These are phyloP conservation scores for Cyclospora cayetanensis DNA, from an alignment of 169 alveolate species.

Conservation along the genomic window DNA sequence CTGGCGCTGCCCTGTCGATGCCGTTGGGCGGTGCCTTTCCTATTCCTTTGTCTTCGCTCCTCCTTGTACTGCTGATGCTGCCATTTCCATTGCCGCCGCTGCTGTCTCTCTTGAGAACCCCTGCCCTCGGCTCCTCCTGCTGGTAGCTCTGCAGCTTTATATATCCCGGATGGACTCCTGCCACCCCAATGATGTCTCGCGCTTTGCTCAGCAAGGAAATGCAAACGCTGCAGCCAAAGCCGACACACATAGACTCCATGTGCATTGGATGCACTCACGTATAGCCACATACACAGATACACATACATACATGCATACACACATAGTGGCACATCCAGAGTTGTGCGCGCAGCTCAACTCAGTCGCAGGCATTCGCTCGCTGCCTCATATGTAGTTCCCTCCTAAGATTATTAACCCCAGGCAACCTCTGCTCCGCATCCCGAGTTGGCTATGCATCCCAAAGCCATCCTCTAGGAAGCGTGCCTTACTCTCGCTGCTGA, in stretches of 20 bases:
- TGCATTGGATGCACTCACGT: too few relatives aligned
- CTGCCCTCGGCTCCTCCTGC: background rate
- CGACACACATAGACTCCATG: background rate
- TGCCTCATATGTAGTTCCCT: too few relatives aligned
- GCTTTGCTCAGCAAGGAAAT: background rate
- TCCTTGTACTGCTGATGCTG: too few relatives aligned
- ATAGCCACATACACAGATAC: too few relatives aligned
- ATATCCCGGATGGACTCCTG: slow-evolving; percentile 21
- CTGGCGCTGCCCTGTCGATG: background rate
- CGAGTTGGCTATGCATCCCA: too few relatives aligned
- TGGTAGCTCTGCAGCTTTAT: background rate
- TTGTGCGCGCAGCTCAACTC: background rate
- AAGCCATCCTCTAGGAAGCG: too few relatives aligned
- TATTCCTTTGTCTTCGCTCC: too few relatives aligned
- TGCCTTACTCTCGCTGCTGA: background rate
- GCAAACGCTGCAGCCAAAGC: background rate
- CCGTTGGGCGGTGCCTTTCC: too few relatives aligned
- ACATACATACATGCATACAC: background rate
- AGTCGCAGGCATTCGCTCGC: too few relatives aligned
- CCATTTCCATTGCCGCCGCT: background rate
- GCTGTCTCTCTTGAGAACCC: background rate
- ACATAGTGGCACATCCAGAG: background rate
- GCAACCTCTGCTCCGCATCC: too few relatives aligned
- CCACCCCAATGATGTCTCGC: slow-evolving; percentile 4
- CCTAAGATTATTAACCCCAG: too few relatives aligned